phyloP scores from a whole-genome alignment of 495 filamentous ascomycete species.

The Thozetella sp. region DNA sequence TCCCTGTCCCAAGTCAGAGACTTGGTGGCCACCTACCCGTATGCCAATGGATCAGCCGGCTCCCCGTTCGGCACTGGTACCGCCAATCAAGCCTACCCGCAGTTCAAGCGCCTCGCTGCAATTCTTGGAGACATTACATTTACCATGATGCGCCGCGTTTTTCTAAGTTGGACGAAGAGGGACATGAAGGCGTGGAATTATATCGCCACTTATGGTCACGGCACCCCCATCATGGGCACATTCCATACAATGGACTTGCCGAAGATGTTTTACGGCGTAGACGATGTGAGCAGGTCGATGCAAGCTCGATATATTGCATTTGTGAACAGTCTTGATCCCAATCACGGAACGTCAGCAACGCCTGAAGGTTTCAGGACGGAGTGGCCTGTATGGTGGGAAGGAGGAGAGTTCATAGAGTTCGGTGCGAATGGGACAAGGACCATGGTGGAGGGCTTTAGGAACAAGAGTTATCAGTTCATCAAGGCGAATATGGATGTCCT shows the following conservation, averaged over 20 bases:
- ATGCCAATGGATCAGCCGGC: slow-evolving; percentile 45
- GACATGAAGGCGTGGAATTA: slow-evolving; percentile 71
- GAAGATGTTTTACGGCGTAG: slow-evolving; percentile 64
- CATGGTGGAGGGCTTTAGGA: neutral
- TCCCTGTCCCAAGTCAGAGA: slow-evolving; percentile 37
- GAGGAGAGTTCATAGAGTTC: neutral
- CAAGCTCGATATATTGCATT: neutral
- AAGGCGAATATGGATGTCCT: neutral
- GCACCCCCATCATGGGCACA: slow-evolving; percentile 70
- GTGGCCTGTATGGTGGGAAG: neutral
- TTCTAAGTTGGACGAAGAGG: slow-evolving; percentile 42
- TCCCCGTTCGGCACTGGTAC: slow-evolving; percentile 66
- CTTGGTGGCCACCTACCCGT: slow-evolving; percentile 57
- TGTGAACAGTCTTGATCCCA: neutral
- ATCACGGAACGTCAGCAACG: neutral
- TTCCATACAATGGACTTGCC: slow-evolving; percentile 70
- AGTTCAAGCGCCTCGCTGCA: slow-evolving; percentile 77
- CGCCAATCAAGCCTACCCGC: slow-evolving; percentile 67
- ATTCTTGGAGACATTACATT: slow-evolving; percentile 72
- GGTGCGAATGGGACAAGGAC: neutral
- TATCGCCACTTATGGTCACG: slow-evolving; percentile 66
- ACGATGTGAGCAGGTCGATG: slow-evolving; percentile 2
- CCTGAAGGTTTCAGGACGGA: neutral
- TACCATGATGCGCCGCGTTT: slow-evolving; percentile 61
- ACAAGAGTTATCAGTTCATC: neutral